Conservation (phyloP, 345 rosid genomes). For the Sonneratia alba region DNA sequence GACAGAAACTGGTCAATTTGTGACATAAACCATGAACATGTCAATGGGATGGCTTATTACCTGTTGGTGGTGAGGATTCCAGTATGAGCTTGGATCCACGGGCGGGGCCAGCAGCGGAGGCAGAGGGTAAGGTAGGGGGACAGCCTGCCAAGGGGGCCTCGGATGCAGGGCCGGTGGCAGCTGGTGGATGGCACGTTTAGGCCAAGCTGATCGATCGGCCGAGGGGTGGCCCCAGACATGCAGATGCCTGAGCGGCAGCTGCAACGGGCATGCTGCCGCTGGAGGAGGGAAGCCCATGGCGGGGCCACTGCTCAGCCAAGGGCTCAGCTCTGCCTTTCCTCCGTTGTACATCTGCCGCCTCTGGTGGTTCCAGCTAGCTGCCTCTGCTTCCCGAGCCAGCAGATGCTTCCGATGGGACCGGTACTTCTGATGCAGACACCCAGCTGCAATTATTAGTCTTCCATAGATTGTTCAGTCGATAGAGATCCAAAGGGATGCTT, state of each 20-base stretch:
- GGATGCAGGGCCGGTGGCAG: constrained; percentile 25
- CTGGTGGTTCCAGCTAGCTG: constrained; percentile 61
- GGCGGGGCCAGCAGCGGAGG: constrained; percentile 12
- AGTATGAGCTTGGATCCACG: constrained; percentile 32
- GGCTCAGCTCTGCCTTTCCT: constrained; percentile 17
- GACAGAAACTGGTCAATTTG: too few species aligned
- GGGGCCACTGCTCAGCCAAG: constrained; percentile 23
- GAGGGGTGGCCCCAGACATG: constrained; percentile 96
- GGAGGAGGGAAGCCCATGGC: constrained; percentile 85
- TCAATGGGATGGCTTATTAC: constrained; percentile 20
- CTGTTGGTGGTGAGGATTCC: constrained; percentile 51
- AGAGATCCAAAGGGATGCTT: constrained; percentile 3
- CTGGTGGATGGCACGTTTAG: constrained; percentile 22
- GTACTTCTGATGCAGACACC: constrained; percentile 49
- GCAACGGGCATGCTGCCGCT: constrained; percentile 17
- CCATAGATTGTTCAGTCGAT: background rate
- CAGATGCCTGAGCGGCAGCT: constrained; percentile 53
- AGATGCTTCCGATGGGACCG: constrained; percentile 81
- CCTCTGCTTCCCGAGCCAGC: constrained; percentile 76
- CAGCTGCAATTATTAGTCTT: background rate
- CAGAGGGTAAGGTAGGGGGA: background rate
- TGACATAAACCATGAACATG: too few species aligned
- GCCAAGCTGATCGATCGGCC: constrained; percentile 21
- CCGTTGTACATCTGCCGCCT: constrained; percentile 52
- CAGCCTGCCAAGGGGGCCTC: constrained; percentile 33